Conservation (phyloP, 1,284 basidiomycete species). For the Sporisorium graminicola region DNA sequence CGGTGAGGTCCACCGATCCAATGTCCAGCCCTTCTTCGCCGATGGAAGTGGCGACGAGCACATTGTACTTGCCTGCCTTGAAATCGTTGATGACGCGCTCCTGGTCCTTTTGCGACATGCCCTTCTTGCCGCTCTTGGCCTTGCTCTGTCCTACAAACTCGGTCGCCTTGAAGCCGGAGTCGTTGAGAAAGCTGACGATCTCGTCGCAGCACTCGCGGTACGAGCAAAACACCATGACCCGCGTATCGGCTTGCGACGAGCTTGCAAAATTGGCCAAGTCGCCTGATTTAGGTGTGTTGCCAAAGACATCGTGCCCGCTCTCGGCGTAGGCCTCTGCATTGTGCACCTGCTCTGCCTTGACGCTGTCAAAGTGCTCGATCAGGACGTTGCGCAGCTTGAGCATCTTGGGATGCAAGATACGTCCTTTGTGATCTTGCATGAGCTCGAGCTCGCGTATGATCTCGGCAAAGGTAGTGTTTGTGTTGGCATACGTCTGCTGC, state of each 20-base stretch:
- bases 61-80: constrained; percentile 87
- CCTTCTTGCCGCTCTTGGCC: constrained; percentile 87
- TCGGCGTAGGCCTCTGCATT: constrained; percentile 75
- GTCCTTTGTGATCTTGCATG: constrained; percentile 71
- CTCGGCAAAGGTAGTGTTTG: constrained; percentile 76
- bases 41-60: constrained; percentile 94
- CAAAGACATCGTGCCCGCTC: constrained; percentile 62
- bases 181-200: constrained; percentile 77
- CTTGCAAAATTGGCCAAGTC: constrained; percentile 21
- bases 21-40: constrained; percentile 99
- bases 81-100: constrained; percentile 88
- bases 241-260: constrained; percentile 72
- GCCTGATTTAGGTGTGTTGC: constrained; percentile 50
- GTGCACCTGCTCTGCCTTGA: constrained; percentile 73
- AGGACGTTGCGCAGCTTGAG: constrained; percentile 75
- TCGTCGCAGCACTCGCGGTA: constrained; percentile 91
- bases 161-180: constrained; percentile 76
- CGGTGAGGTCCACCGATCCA: constrained; percentile 95
- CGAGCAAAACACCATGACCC: constrained; percentile 96
- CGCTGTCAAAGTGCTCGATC: constrained; percentile 55
- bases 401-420: constrained; percentile 90
- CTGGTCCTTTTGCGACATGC: constrained; percentile 91
- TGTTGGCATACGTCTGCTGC: constrained; percentile 70
- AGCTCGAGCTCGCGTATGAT: constrained; percentile 78
- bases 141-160: constrained; percentile 91